These are phyloP conservation scores for Capsella bursapastoris DNA, from an alignment of 345 rosid species.

Conservation along the genomic window DNA sequence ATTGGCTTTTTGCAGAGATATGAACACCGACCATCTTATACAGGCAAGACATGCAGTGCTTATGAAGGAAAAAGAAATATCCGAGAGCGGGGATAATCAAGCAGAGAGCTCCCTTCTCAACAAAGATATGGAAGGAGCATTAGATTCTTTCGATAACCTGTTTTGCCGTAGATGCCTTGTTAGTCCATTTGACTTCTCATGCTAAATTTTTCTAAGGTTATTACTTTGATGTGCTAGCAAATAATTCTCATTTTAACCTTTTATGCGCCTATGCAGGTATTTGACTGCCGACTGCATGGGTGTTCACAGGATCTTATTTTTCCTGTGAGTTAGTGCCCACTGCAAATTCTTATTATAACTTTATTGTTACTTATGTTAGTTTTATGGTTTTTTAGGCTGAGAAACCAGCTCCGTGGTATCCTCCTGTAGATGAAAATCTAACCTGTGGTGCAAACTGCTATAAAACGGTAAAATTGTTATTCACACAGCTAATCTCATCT, in stretches of 20 bases:
- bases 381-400: constrained; percentile 61
- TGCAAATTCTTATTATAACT: constrained; percentile 1
- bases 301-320: constrained; percentile 98
- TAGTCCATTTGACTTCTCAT: constrained; percentile 43
- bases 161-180: constrained; percentile 99
- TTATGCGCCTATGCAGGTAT: constrained; percentile 64
- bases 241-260: constrained; percentile 19
- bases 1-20: constrained; percentile 87
- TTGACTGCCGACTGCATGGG: constrained; percentile 98
- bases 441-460: constrained; percentile 86
- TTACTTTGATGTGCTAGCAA: constrained; percentile 10
- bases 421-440: constrained; percentile 62
- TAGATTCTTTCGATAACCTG: constrained; percentile 97
- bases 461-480: constrained; percentile 56
- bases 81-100: constrained; percentile 58
- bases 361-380: constrained; percentile 25
- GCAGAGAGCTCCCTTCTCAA: constrained; percentile 63
- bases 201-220: constrained; percentile 3
- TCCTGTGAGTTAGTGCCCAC: constrained; percentile 69
- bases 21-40: constrained; percentile 99
- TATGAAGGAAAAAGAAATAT: constrained; percentile 64
- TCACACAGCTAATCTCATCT: constrained; percentile 24
- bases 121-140: constrained; percentile 97
- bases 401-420: constrained; percentile 74
- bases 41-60: constrained; percentile 97